Evolutionary conservation across 2,329 filamentous ascomycete species (phyloP).

Genomic region (Xylariaceae sp.): DNA sequence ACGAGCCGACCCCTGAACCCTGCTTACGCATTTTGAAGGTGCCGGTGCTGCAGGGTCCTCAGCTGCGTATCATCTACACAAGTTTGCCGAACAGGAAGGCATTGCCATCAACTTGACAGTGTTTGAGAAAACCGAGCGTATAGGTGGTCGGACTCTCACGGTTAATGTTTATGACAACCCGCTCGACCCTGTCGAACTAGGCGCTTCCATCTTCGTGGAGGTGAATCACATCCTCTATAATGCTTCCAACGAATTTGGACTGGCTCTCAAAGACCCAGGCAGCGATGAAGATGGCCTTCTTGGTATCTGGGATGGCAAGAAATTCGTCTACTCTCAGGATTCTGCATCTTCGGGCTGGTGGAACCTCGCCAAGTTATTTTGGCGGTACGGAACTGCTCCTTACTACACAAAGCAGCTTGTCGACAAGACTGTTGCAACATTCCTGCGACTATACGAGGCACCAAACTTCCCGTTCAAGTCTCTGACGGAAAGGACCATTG

Average conservation of each 20-base stretch:
- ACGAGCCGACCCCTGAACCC: no score
- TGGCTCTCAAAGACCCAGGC: constrained; percentile 48
- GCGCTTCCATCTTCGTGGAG: constrained; percentile 86
- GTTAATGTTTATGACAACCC: constrained; percentile 71
- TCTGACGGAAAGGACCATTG: constrained; percentile 62
- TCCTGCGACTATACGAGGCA: constrained; percentile 73
- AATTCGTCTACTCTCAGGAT: constrained; percentile 65
- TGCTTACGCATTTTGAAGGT: constrained; percentile 47
- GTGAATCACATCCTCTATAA: constrained; percentile 79
- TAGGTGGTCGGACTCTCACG: constrained; percentile 86
- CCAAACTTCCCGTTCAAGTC: constrained; percentile 83
- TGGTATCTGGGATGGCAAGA: constrained; percentile 78
- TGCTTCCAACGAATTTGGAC: constrained; percentile 66
- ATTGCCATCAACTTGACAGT: constrained; percentile 74
- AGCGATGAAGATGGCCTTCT: constrained; percentile 52
- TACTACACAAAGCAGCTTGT: constrained; percentile 70
- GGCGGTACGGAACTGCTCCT: constrained; percentile 80
- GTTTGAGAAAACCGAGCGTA: constrained; percentile 72
- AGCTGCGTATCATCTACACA: constrained; percentile 74
- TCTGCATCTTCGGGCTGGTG: constrained; percentile 66
- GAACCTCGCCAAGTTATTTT: constrained; percentile 73
- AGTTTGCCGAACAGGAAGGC: constrained; percentile 60
- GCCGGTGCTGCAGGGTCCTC: constrained; percentile 87
- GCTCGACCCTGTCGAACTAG: constrained; percentile 71
- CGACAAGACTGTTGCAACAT: constrained; percentile 65